These are phyloP conservation scores for Colletotrichum gloeosporioides DNA, from an alignment of 2,329 filamentous ascomycete species.

Conservation along the genomic window DNA sequence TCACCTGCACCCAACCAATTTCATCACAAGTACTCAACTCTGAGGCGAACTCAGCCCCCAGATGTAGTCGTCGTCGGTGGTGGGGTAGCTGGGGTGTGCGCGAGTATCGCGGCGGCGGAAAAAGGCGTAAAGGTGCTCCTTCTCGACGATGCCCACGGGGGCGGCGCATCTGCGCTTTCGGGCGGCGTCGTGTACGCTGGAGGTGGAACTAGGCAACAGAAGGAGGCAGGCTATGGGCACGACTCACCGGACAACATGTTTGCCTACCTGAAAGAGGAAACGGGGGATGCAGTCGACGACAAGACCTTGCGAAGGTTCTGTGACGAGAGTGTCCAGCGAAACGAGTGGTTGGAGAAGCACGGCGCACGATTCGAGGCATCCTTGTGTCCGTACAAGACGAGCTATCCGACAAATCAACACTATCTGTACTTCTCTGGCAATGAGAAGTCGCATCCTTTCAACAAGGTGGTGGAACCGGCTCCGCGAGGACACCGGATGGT, in stretches of 20 bases:
- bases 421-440: constrained; percentile 16
- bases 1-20: background rate
- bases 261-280: constrained; percentile 16
- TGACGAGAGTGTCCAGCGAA: constrained; percentile 16
- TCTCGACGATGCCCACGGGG: constrained; percentile 4
- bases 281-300: constrained; percentile 13
- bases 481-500: background rate
- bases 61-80: background rate
- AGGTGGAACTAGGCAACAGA: constrained; percentile 20
- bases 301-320: constrained; percentile 20
- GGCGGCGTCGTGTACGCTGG: constrained; percentile 23
- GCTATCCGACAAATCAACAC: constrained; percentile 14
- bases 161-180: constrained; percentile 11
- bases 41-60: background rate
- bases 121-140: constrained; percentile 7
- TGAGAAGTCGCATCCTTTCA: constrained; percentile 5
- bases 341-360: constrained; percentile 20
- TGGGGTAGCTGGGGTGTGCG: background rate
- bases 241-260: constrained; percentile 23
- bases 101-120: constrained; percentile 13
- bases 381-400: constrained; percentile 21
- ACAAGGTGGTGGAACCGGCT: constrained; percentile 2
- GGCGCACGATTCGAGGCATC: constrained; percentile 11
- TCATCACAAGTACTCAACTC: background rate
- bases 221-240: constrained; percentile 8